Base-by-base conservation (phyloP, 352 stramenopile species). In the Globisporangium irregulare region DNA sequence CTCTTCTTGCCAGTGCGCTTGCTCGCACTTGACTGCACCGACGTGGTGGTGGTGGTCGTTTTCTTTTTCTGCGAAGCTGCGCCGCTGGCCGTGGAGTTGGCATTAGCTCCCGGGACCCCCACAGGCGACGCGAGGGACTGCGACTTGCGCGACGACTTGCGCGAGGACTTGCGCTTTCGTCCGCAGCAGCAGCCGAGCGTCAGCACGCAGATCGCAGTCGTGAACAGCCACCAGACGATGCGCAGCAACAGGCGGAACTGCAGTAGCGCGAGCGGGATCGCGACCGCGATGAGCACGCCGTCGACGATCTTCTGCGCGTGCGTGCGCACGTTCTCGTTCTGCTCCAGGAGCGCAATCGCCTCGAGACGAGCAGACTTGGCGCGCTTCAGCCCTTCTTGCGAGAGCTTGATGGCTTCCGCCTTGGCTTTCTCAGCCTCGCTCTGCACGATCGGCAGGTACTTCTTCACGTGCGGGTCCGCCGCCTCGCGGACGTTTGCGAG, bases 241-340 rank as follows among this genome's bases (percentile, higher is more conserved):
- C 76, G 81, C 54, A 92, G 59, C 12, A 73, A 72, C 32, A 92
- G 60, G 36, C 82, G 81, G 38, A 88, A 67, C 57, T 79, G 64
- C 41, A 92, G 58, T 27, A 84, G 68, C 66, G 76, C 78, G 25
- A 92, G 60, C 51, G 86, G 84, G 3, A 82, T 64, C 0, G 76
- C 69, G 59, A 93, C 57, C 22, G 81, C 56, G 6, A 84, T 51
- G 22, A 93, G 71, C 60, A 82, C 74, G 6, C 74, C 72, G 53
- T 93, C 86, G 9, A 93, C 78, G 53, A 92, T 86, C 67, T 80
- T 84, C 67, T 89, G 84, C 18, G 86, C 84, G 72, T 91, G 75
- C 20, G 70, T 62, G 1, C 80, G 79, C 24, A 92, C 75, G 53
- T 84, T 56, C 12, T 87, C 74, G 60, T 89, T 90, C 67, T 90